Evolutionary conservation across 495 filamentous ascomycete genomes (phyloP).

Genomic region (Amniculicola lignicola): DNA sequence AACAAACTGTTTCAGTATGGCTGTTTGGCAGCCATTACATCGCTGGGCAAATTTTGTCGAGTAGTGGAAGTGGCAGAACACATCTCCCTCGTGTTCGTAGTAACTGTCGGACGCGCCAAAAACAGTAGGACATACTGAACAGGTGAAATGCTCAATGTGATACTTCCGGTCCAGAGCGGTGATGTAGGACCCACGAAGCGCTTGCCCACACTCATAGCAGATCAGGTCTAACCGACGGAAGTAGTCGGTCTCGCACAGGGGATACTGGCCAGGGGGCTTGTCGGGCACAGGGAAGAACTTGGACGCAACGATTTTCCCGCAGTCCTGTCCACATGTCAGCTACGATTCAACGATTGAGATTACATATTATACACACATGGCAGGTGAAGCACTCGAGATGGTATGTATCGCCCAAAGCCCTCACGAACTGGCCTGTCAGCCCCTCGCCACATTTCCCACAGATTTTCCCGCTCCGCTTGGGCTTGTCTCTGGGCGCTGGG

Average conservation of each 20-base stretch:
- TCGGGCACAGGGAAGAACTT: conserved; percentile 98
- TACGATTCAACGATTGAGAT: neutral
- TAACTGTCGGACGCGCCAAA: conserved; percentile 98
- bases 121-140: conserved; percentile 92
- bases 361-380: conserved; percentile 61
- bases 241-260: conserved; percentile 96
- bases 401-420: conserved; percentile 85
- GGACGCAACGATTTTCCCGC: conserved; percentile 90
- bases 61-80: conserved; percentile 99
- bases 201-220: conserved; percentile 87
- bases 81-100: conserved; percentile 94
- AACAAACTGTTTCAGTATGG: conserved; percentile 99
- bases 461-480: conserved; percentile 46
- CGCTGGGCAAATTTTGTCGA: conserved; percentile 95
- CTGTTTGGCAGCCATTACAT: conserved; percentile 93
- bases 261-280: conserved; percentile 83
- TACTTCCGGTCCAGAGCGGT: conserved; percentile 97
- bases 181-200: conserved; percentile 95
- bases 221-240: conserved; percentile 89
- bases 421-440: conserved; percentile 92
- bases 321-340: conserved; percentile 63
- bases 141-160: conserved; percentile 99
- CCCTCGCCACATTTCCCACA: conserved; percentile 87
- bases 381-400: conserved; percentile 99
- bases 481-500: conserved; percentile 5